A percentile compares a stretch with the other conserved stretches of the same genome.
phyloP scores from a whole-genome alignment of 768 basidiomycete species.

The Melanogaster broomeanus region DNA sequence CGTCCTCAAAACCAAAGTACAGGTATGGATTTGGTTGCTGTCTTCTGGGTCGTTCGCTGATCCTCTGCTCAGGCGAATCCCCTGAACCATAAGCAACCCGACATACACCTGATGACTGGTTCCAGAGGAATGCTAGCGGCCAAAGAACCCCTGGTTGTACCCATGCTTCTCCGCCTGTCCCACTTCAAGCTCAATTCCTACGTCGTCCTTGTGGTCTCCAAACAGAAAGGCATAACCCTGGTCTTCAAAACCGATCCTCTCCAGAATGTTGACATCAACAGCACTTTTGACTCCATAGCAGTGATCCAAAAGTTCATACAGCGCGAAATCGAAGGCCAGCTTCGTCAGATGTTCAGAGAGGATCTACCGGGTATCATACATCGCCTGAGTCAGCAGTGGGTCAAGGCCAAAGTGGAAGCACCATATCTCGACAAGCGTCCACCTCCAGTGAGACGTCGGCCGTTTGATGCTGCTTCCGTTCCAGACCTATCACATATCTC shows the following conservation, averaged over 20 bases:
- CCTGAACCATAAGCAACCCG: constrained; percentile 87
- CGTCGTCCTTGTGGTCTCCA: constrained; percentile 95
- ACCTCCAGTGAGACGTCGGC: constrained; percentile 33
- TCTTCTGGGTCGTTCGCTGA: constrained; percentile 6
- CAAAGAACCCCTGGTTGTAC: constrained; percentile 92
- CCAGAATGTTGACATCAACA: constrained; percentile 96
- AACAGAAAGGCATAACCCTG: constrained; percentile 96
- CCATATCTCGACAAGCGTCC: constrained; percentile 72
- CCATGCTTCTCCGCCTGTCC: constrained; percentile 97
- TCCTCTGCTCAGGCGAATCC: constrained; percentile 77
- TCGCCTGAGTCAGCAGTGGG: constrained; percentile 93
- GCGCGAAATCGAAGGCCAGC: constrained; percentile 93
- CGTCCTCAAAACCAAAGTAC: constrained; percentile 88
- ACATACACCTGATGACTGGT: constrained; percentile 83
- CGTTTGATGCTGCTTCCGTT: constrained; percentile 42
- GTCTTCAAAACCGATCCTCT: constrained; percentile 99
- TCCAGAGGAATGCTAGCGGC: constrained; percentile 91
- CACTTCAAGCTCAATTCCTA: constrained; percentile 93
- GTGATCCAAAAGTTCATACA: constrained; percentile 99
- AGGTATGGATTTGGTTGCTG: constrained; percentile 51
- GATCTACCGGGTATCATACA: constrained; percentile 98
- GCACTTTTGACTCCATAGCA: constrained; percentile 96
- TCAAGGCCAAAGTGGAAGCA: constrained; percentile 91
- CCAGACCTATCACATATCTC: constrained; percentile 38
- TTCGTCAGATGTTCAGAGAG: constrained; percentile 97